Evolutionary conservation across 768 basidiomycete species (phyloP).

Genomic region (Kwoniella dejecticola): DNA sequence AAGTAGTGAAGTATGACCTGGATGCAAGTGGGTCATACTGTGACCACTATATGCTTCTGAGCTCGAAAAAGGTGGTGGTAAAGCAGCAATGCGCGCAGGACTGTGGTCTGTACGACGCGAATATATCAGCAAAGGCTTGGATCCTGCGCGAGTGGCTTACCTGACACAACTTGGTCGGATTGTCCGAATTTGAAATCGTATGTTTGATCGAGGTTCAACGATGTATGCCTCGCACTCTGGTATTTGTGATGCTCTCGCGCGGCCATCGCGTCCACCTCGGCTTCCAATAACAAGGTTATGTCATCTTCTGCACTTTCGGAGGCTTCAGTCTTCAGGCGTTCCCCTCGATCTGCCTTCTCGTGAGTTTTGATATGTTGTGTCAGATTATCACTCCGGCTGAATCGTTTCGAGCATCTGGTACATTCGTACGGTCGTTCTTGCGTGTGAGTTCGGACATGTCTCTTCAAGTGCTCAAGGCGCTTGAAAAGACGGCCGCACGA

Average conservation of each 20-base stretch:
- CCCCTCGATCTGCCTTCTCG: conserved; percentile 57
- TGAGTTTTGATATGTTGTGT: conserved; percentile 85
- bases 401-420: conserved; percentile 72
- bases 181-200: conserved; percentile 3
- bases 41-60: neutral
- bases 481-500: conserved; percentile 86
- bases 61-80: neutral
- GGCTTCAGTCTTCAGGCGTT: conserved; percentile 39
- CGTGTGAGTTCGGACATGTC: conserved; percentile 85
- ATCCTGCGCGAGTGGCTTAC: neutral
- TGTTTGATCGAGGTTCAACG: neutral
- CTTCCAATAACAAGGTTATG: conserved; percentile 35
- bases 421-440: conserved; percentile 83
- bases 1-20: neutral
- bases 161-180: neutral
- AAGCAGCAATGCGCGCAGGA: neutral
- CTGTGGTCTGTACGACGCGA: neutral
- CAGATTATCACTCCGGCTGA: conserved; percentile 86
- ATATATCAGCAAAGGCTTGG: neutral
- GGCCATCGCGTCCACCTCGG: conserved; percentile 46
- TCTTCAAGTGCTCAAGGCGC: conserved; percentile 83
- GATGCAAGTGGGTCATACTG: neutral
- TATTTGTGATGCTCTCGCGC: conserved; percentile 21
- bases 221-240: neutral
- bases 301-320: conserved; percentile 43